Base-by-base conservation (phyloP, 129 eudicot genomes). In the Escallonia herrerae region DNA sequence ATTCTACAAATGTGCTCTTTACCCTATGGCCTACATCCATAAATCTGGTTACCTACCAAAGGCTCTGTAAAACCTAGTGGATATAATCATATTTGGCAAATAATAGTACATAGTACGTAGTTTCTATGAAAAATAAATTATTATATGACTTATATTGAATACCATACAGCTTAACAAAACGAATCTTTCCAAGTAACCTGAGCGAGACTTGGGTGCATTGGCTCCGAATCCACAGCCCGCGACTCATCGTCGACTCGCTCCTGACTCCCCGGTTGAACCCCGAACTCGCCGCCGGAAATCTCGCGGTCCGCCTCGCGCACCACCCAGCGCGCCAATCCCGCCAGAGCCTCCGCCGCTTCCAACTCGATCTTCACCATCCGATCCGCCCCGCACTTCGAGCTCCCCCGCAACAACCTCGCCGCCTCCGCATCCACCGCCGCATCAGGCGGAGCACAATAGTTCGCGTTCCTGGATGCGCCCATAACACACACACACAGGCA, bases 301-400 rank as follows among this genome's bases (percentile, higher is more conserved):
- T 59, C 75, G n/a, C n/a, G n/a, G n/a, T n/a, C n/a, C n/a, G n/a
- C n/a, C n/a, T n/a, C n/a, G 14, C 37, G 43, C 38, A 64, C 51
- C 56, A 71, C 69, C 63, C 66, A 52, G 44, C 43, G 70, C 56
- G 90, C 82, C 44, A 90, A 67, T 4, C 81, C 83, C 1, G 97
- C 86, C 75, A 90, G 76, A 43, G 87, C 90, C 45, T 81, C 86
- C 6, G 97, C 97, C 9, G 87, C 94, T 47, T 90, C 97, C 33
- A 90, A 38, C 72, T 90, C 97, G 62, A 74, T 60, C 72, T 56
- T 75, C 33, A 65, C 82, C 83, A 76, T 42, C 14, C 15, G 46
- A 42, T 67, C 77, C 33, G 58, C 33, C 33, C 75, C 65, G 62
- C 15, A 5, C 47, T 6, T 9, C 15, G 60, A 13, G 38, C 14